Evolutionary conservation across 345 rosid species (phyloP).

Genomic region (Euphorbia lathyris): DNA sequence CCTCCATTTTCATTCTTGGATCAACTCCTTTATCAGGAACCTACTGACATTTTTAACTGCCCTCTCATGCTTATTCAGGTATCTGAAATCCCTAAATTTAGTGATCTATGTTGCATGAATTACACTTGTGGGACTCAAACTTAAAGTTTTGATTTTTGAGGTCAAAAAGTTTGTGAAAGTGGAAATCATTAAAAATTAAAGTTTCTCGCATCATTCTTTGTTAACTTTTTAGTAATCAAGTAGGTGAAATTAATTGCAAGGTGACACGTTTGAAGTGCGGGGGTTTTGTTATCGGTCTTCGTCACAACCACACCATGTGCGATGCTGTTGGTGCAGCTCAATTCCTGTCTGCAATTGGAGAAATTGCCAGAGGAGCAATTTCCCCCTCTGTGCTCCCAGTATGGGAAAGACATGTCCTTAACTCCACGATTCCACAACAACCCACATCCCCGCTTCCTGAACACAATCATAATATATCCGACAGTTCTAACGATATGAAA

Average conservation of each 20-base stretch:
- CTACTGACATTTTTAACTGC: conserved; percentile 8
- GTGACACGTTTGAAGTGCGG: conserved; percentile 24
- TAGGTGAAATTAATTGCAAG: neutral
- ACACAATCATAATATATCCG: neutral
- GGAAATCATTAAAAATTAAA: neutral
- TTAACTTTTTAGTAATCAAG: neutral
- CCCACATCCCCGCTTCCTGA: neutral
- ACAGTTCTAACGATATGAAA: neutral
- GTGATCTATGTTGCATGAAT: neutral
- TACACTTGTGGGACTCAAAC: too few species aligned
- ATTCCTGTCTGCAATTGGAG: conserved; percentile 10
- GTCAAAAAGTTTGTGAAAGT: neutral
- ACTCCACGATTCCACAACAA: neutral
- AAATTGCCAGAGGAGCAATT: conserved; percentile 13
- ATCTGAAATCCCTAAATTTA: neutral
- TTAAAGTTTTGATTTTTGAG: too few species aligned
- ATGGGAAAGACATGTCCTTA: conserved; percentile 11
- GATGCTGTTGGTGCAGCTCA: conserved; percentile 14
- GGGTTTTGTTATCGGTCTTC: conserved; percentile 15
- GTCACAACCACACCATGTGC: conserved; percentile 16
- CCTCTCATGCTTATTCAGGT: conserved; percentile 25
- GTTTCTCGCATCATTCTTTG: neutral
- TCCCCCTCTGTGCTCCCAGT: conserved; percentile 8
- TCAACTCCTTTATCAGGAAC: conserved; percentile 25
- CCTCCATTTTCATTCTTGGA: conserved; percentile 25